Evolutionary conservation across 805 yeast species (phyloP), one percentile per base, ranked within the genome.

Genomic region (Isabelozyma gotoi): DNA sequence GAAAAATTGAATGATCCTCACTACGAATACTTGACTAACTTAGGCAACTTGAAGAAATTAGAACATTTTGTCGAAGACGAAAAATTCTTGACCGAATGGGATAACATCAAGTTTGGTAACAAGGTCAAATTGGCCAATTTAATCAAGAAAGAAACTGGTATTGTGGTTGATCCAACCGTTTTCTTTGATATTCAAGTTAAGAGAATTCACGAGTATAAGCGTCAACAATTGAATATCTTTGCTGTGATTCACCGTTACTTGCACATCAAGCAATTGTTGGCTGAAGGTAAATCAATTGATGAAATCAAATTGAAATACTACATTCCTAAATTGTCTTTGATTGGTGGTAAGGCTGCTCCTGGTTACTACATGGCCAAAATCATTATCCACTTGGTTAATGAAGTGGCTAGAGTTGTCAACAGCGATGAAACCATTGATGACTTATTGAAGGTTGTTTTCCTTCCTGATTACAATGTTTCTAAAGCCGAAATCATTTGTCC

Each of bases 341-440:
- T 91, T 65, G 97, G 97, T 52, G 97, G 97, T 61, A 90, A 91
- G 68, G 86, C 95, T 46, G 97, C 97, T 8, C 97, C 97, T n/a
- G 97, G 97, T 51, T 90, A 90, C 65, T 90, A 88, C 71, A 88
- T 90, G 82, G 97, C 97, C 46, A 90, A 90, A 68, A 79, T 86
- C 45, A 87, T 90, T 58, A 91, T 90, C 62, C 88, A 89, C 65
- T 76, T 90, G 64, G 79, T 90, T 59, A 90, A 87, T 63, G 68
- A 86, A 42, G 97, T 89, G 32, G 84, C 87, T 24, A 82, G 80
- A 5, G 92, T 88, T 39, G 81, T 90, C 49, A 90, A 90, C 67
- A 76, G 76, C 47, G 97, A 90, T 61, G 66, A 76, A 1, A 91
- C 84, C 20, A 76, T 88, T 58, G 87, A 78, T 31, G 85, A 84